phyloP scores from a whole-genome alignment of 1,284 basidiomycete genomes.

The Sparassis latifolia region DNA sequence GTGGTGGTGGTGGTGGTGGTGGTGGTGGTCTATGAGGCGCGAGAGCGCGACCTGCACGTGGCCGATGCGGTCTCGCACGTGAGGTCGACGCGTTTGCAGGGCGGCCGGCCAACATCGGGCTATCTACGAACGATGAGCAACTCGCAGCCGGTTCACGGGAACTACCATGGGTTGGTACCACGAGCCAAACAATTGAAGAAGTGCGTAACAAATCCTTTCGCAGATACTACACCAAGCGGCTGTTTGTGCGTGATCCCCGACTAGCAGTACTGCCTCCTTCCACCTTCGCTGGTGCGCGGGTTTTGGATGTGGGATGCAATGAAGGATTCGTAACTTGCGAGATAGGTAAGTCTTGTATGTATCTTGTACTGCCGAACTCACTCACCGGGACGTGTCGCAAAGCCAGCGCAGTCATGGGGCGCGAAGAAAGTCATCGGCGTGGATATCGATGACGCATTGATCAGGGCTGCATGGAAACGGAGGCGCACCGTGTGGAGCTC shows the following conservation, averaged over 20 bases:
- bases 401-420: slow-evolving; percentile 53
- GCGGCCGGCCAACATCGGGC: no score
- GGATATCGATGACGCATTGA: slow-evolving; percentile 70
- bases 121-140: no score
- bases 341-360: slow-evolving; percentile 45
- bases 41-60: no score
- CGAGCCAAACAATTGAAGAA: not conserved
- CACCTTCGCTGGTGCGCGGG: slow-evolving; percentile 47
- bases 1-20: no score
- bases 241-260: slow-evolving; percentile 49
- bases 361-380: not conserved
- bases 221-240: slow-evolving; percentile 72
- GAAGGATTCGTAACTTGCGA: slow-evolving; percentile 79
- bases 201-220: not conserved
- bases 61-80: no score
- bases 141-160: slow-evolving; percentile 45
- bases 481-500: slow-evolving; percentile 63
- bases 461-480: slow-evolving; percentile 66
- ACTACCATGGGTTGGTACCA: slow-evolving; percentile 49
- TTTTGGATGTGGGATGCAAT: slow-evolving; percentile 81
- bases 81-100: no score
- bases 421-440: slow-evolving; percentile 68
- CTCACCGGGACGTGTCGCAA: not conserved
- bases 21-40: no score
- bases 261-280: slow-evolving; percentile 48